A percentile compares a stretch with the other conserved stretches of the same genome.
Conservation (phyloP, 148 eudicot genomes). For the Rhododendron kiyosumense region DNA sequence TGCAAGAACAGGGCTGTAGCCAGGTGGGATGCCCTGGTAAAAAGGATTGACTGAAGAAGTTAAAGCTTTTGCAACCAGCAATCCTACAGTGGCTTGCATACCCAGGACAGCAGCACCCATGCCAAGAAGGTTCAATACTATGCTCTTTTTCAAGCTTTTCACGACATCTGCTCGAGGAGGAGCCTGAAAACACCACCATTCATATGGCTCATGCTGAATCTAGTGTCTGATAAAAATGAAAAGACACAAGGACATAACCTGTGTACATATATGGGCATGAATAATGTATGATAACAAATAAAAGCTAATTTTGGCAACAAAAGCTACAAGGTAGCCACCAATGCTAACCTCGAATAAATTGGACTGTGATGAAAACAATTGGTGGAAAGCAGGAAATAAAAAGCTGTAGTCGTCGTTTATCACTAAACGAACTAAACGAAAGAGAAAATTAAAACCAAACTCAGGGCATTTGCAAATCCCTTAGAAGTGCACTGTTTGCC, state of each 20-base stretch:
- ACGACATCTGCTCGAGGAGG: conserved; percentile 95
- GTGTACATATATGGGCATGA: neutral
- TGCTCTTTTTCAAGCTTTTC: conserved; percentile 66
- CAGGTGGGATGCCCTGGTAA: conserved; percentile 70
- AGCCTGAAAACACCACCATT: conserved; percentile 54
- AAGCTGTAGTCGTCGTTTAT: neutral
- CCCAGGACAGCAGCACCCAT: conserved; percentile 93
- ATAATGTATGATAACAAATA: neutral
- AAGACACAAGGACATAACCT: neutral
- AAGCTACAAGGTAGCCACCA: neutral
- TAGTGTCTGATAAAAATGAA: neutral
- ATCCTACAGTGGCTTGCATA: conserved; percentile 85
- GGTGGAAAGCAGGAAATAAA: neutral
- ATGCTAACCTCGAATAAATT: no score
- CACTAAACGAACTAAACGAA: neutral
- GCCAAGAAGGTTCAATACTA: conserved; percentile 67
- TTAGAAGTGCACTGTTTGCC: neutral
- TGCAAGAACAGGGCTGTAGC: conserved; percentile 76
- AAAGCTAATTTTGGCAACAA: neutral
- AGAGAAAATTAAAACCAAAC: neutral
- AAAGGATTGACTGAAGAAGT: conserved; percentile 76
- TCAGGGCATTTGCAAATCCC: neutral
- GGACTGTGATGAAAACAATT: no score
- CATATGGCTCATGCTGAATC: neutral
- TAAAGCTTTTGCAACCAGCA: conserved; percentile 80